Base-by-base conservation (phyloP, 257 asterid species). In the Ilex asprella region DNA sequence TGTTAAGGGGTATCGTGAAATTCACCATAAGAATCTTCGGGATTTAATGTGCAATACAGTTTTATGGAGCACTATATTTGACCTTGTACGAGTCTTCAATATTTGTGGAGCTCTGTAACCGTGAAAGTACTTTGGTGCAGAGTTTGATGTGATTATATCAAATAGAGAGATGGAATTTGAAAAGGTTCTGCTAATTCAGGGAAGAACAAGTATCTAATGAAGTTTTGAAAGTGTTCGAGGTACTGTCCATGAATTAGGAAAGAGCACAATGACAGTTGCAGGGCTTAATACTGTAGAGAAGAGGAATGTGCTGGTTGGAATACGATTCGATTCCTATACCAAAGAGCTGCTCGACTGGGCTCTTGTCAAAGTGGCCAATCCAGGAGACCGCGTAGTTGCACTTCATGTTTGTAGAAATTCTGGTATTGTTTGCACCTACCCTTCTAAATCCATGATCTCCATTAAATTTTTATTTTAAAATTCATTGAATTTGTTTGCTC, bases 281-380 rank as follows among this genome's bases (percentile, higher is more conserved):
- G 56, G 74, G 75, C 61, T 56, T 60, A 39, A 59, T 56, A 68
- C 59, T 58, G 16, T 30, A 14, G 75, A 59, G 53, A 81, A 79
- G 69, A 89, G 77, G 79, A 81, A 79, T 64, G 84, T 93, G 73
- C 27, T 93, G 39, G 97, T 93, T 59, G 99, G 99, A 10, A 66
- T 89, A 61, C 73, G 85, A 61, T 78, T 89, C 53, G 99, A 93
- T 67, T 81, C 68, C 5, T 81, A 78, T 60, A 76, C 82, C 39
- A 78, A 66, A 59, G 96, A 87, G 79, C 70, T 93, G 75, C 71
- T 93, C 55, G 91, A 90, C 71, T 89, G 96, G 99, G 92, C 97
- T 32, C 29, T 93, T 70, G 82, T 83, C 59, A 93, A 87, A 76
- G 93, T 85, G 29, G 95, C 96, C 41, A 79, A 84, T 64, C 78